Evolutionary conservation across 805 yeast species (phyloP).

Genomic region (Cyberlindnera xishuangbannaensis): DNA sequence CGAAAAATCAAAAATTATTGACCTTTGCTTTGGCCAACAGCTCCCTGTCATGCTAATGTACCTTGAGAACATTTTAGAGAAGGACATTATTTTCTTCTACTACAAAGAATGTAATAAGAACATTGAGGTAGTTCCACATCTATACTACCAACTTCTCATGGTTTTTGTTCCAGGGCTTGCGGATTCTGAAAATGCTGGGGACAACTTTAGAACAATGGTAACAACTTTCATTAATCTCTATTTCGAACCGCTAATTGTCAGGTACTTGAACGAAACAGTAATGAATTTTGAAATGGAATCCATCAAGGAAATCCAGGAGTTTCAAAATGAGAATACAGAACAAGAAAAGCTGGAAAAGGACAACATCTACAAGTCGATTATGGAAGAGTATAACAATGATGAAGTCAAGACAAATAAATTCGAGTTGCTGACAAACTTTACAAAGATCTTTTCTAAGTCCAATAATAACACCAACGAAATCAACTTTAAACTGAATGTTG

Average conservation of each 20-base stretch:
- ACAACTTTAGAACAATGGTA: constrained; percentile 25
- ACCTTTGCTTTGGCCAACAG: constrained; percentile 32
- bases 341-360: constrained; percentile 37
- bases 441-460: constrained; percentile 48
- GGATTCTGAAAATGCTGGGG: constrained; percentile 32
- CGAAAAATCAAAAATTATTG: constrained; percentile 31
- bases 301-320: constrained; percentile 22
- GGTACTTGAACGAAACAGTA: constrained; percentile 29
- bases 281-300: constrained; percentile 26
- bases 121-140: constrained; percentile 26
- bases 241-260: constrained; percentile 30
- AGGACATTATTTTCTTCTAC: constrained; percentile 27
- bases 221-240: constrained; percentile 32
- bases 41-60: constrained; percentile 34
- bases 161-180: constrained; percentile 31
- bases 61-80: constrained; percentile 34
- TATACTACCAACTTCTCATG: constrained; percentile 26
- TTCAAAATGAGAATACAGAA: constrained; percentile 23
- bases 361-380: constrained; percentile 32
- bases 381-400: constrained; percentile 34
- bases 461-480: constrained; percentile 29
- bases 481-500: constrained; percentile 75
- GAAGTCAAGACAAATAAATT: constrained; percentile 33
- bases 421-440: constrained; percentile 59
- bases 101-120: constrained; percentile 22